Evolutionary conservation across 2,329 filamentous ascomycete genomes (phyloP).

Genomic region (Truncatella angustata): DNA sequence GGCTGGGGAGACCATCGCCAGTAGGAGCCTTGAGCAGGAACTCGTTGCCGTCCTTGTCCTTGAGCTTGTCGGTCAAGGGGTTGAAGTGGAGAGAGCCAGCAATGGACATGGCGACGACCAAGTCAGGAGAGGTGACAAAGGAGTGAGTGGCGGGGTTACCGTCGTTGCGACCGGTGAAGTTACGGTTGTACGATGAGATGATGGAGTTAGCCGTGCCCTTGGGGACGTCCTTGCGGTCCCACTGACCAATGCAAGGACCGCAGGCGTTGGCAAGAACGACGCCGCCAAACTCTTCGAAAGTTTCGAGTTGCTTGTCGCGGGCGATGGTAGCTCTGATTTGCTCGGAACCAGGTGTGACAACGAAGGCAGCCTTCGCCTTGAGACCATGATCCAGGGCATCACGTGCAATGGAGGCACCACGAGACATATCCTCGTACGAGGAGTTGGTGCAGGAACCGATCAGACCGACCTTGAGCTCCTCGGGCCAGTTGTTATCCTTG

Average conservation of each 20-base stretch:
- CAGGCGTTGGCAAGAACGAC: conserved; percentile 95
- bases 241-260: conserved; percentile 89
- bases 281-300: conserved; percentile 94
- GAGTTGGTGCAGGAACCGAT: conserved; percentile 99
- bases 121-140: conserved; percentile 87
- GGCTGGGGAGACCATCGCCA: conserved; percentile 75
- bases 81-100: conserved; percentile 90
- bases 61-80: conserved; percentile 86
- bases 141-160: conserved; percentile 93
- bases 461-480: conserved; percentile 92
- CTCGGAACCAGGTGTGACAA: conserved; percentile 93
- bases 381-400: conserved; percentile 90
- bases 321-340: conserved; percentile 93
- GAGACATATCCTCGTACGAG: conserved; percentile 85
- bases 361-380: conserved; percentile 92
- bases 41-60: conserved; percentile 94
- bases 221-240: conserved; percentile 90
- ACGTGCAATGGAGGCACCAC: conserved; percentile 84
- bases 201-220: conserved; percentile 97
- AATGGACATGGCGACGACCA: conserved; percentile 83
- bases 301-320: conserved; percentile 86
- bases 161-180: conserved; percentile 98
- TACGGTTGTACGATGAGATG: conserved; percentile 98
- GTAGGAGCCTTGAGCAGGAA: conserved; percentile 81
- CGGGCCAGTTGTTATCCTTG: conserved; percentile 92